Evolutionary conservation across 2,329 filamentous ascomycete species (phyloP), one percentile per base, ranked within the genome.

Genomic region (Cladorrhinum sp.): DNA sequence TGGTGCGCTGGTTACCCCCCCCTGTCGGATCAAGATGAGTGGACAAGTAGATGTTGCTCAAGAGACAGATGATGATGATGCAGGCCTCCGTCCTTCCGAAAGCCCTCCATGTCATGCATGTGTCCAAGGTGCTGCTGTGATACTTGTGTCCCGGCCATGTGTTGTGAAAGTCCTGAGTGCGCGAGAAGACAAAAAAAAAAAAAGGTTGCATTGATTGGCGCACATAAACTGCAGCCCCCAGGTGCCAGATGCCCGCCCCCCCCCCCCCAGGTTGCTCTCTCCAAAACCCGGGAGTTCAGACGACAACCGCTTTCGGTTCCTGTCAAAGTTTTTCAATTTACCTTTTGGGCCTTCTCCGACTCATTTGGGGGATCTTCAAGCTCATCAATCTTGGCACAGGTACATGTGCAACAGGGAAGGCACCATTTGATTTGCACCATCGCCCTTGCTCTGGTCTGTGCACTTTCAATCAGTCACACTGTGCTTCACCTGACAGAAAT

Each of bases 321-420:
- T 61, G 24, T 46, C 36, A 26, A 46, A 36, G 12, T 12, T 54
- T 33, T 55, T 28, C 53, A 58, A 16, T 33, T 55, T 59, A 60
- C 62, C 12, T 59, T 64, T 63, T 58, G 52, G 62, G 57, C 28
- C n/a, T 30, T 39, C 28, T 51, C 52, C 46, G 42, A 55, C 59
- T 62, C 50, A 51, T 57, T 62, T 63, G 61, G 62, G 62, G 61
- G 61, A 63, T 65, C 59, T 57, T 42, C 61, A 26, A 62, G 54
- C 23, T 20, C 33, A 56, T 54, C 49, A 42, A 39, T 64, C 64
- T 66, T 66, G 64, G 64, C 62, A 55, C 55, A 5, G 33, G 33
- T 3, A 36, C 26, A 36, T 36, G 26, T 28, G 9, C 26, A 28
- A n/a, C 26, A 10, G 26, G 55, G 59, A 49, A 62, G 53, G 57